Conservation (phyloP, 148 eudicot genomes). For the Rhododendron molle region DNA sequence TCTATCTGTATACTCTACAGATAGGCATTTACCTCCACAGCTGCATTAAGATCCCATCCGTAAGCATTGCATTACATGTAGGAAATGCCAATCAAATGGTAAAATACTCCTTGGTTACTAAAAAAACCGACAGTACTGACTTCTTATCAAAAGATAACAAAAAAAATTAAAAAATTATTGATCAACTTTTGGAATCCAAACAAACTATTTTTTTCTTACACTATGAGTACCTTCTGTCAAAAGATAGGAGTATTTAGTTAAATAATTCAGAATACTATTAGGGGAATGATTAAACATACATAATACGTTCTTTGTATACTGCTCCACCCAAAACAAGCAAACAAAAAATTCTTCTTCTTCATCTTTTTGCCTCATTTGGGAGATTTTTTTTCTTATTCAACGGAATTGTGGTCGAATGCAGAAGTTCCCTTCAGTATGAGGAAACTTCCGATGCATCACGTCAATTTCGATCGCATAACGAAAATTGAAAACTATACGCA, state of each 20-base stretch:
- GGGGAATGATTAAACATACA: background rate
- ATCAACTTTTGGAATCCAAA: background rate
- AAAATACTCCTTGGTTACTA: background rate
- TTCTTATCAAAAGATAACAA: background rate
- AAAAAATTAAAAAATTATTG: too few species aligned
- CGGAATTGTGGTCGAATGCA: background rate
- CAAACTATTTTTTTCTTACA: background rate
- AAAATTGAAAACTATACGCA: background rate
- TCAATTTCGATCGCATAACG: background rate
- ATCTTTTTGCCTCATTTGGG: background rate
- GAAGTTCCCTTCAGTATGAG: background rate
- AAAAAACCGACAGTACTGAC: background rate
- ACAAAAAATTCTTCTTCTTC: too few species aligned
- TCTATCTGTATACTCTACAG: slow-evolving; percentile 23
- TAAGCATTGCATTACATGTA: background rate
- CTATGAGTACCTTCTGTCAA: background rate
- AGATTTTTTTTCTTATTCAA: background rate
- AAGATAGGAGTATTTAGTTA: background rate
- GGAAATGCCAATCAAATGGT: background rate
- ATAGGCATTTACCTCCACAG: slow-evolving; percentile 79
- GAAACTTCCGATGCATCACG: background rate
- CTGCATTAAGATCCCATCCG: slow-evolving; percentile 30
- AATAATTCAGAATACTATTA: background rate
- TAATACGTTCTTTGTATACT: background rate
- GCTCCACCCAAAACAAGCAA: background rate